phyloP scores from a whole-genome alignment of 441 rosid species.

The Brassica hybrid region DNA sequence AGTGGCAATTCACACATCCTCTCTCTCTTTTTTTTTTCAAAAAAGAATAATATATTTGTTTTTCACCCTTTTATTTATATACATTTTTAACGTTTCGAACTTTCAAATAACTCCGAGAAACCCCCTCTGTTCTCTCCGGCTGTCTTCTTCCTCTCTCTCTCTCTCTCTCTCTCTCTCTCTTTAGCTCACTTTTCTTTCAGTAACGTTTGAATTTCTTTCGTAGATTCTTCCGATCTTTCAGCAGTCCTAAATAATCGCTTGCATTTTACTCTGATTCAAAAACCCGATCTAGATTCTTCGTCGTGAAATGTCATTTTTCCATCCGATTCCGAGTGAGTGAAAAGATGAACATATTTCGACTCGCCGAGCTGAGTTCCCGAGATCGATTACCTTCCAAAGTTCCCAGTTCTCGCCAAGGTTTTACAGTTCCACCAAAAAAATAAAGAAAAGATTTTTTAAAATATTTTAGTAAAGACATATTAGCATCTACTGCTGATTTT shows the following conservation, averaged over 20 bases:
- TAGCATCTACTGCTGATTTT: not conserved
- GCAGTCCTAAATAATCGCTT: slow-evolving; percentile 1
- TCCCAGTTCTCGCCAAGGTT: slow-evolving; percentile 50
- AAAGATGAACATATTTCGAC: slow-evolving; percentile 56
- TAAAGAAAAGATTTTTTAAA: too few relatives aligned
- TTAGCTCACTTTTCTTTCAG: not conserved
- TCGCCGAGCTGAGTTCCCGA: slow-evolving; percentile 39
- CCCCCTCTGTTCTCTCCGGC: slow-evolving; percentile 19
- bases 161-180: slow-evolving; percentile 15
- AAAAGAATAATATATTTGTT: not conserved
- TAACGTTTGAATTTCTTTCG: slow-evolving; percentile 31
- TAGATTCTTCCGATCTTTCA: slow-evolving; percentile 16
- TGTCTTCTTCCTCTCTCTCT: slow-evolving; percentile 7
- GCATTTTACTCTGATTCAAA: slow-evolving; percentile 31
- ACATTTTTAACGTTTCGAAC: slow-evolving; percentile 20
- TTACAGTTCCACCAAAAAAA: not conserved
- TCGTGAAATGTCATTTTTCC: not conserved
- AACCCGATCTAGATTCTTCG: slow-evolving; percentile 42
- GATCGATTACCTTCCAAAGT: slow-evolving; percentile 31
- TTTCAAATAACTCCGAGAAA: slow-evolving; percentile 31
- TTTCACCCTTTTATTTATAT: not conserved
- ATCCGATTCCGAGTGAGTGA: slow-evolving; percentile 38
- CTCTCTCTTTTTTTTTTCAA: not conserved
- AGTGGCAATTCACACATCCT: not conserved
- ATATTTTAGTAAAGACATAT: not conserved